Conservation (phyloP, 2,329 filamentous ascomycete species). For the Diplodia mutila region DNA sequence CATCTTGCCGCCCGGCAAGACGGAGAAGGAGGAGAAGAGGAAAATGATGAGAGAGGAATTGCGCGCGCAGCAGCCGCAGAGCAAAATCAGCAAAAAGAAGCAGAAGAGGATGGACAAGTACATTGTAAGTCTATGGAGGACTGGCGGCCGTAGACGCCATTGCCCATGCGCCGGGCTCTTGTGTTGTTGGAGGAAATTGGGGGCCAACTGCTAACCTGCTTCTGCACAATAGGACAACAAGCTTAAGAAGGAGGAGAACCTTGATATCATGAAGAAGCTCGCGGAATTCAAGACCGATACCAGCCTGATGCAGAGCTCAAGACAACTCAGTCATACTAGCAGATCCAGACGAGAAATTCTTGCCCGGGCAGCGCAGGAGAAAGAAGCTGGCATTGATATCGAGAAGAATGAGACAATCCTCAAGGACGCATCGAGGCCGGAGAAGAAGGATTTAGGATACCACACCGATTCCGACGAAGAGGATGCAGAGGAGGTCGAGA, state of each 20-base stretch:
- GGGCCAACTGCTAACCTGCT: neutral
- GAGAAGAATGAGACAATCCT: slow-evolving; percentile 59
- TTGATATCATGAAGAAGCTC: slow-evolving; percentile 80
- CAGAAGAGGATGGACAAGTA: slow-evolving; percentile 71
- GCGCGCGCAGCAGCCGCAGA: slow-evolving; percentile 54
- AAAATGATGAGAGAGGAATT: slow-evolving; percentile 58
- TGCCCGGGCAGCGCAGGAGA: slow-evolving; percentile 65
- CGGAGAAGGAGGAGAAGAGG: slow-evolving; percentile 58
- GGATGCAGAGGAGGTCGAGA: slow-evolving; percentile 31
- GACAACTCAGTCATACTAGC: slow-evolving; percentile 71
- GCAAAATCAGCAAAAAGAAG: slow-evolving; percentile 66
- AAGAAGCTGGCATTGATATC: slow-evolving; percentile 64
- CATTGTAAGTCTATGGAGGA: slow-evolving; percentile 51
- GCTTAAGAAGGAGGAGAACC: slow-evolving; percentile 89
- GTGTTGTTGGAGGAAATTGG: neutral
- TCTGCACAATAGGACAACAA: slow-evolving; percentile 69
- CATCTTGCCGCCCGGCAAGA: slow-evolving; percentile 53
- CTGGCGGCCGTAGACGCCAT: neutral
- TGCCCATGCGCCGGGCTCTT: neutral
- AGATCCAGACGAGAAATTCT: slow-evolving; percentile 74
- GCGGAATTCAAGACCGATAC: slow-evolving; percentile 81
- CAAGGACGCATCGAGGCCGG: slow-evolving; percentile 35
- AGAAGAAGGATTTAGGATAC: slow-evolving; percentile 33
- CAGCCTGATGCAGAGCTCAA: slow-evolving; percentile 76
- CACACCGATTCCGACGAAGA: slow-evolving; percentile 33